phyloP scores from a whole-genome alignment of 2,329 filamentous ascomycete genomes.

The Fusarium cicatricum region DNA sequence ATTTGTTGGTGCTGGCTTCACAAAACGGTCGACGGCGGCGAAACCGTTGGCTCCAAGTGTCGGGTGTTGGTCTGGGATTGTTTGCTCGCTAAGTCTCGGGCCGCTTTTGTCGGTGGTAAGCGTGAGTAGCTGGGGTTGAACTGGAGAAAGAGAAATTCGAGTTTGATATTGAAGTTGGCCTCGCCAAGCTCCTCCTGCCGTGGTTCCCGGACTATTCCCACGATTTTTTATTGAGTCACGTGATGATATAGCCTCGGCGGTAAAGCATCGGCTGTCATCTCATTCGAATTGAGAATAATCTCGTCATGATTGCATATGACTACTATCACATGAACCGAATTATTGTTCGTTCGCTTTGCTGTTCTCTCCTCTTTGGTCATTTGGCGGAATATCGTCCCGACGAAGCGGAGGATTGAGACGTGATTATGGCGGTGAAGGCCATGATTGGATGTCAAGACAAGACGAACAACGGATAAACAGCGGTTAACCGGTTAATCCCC shows the following conservation, averaged over 20 bases:
- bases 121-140: neutral
- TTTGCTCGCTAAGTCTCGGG: conserved; percentile 21
- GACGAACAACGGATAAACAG: neutral
- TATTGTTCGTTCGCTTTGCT: conserved; percentile 2
- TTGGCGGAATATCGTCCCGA: conserved; percentile 34
- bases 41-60: conserved; percentile 8
- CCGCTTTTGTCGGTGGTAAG: conserved; percentile 10
- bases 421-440: neutral
- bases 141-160: neutral
- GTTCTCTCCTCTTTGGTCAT: neutral
- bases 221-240: neutral
- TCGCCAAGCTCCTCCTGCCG: neutral
- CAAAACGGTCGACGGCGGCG: conserved; percentile 6
- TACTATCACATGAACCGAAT: conserved; percentile 1
- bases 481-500: conserved; percentile 7
- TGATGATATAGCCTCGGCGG: neutral
- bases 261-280: neutral
- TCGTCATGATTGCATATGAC: neutral
- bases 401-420: conserved; percentile 21
- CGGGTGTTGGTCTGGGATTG: conserved; percentile 6
- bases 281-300: neutral
- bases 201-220: neutral
- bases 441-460: conserved; percentile 12
- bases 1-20: conserved; percentile 12
- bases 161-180: too few relatives aligned